phyloP scores from a whole-genome alignment of 2,329 filamentous ascomycete species.

The Fusarium haematococcum region DNA sequence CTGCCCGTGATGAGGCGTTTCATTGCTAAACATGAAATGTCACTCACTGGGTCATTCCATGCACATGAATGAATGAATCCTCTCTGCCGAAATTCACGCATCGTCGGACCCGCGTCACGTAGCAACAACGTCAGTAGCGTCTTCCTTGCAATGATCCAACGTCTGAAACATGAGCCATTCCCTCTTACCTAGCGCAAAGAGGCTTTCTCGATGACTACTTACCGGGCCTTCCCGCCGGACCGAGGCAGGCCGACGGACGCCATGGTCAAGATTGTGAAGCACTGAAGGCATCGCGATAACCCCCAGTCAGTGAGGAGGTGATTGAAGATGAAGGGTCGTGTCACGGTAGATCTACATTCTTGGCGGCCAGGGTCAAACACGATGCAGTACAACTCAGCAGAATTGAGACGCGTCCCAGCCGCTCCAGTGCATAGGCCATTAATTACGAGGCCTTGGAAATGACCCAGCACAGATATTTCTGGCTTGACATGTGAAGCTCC shows the following conservation, averaged over 20 bases:
- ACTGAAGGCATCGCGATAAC: neutral
- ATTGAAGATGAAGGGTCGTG: neutral
- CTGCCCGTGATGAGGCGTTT: constrained; percentile 27
- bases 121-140: neutral
- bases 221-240: constrained; percentile 28
- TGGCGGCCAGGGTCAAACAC: neutral
- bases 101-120: neutral
- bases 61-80: constrained; percentile 3
- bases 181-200: neutral
- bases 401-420: neutral
- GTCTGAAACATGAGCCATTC: constrained; percentile 20
- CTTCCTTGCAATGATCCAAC: constrained; percentile 21
- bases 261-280: neutral
- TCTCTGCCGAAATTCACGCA: constrained; percentile 3
- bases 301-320: neutral
- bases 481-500: constrained; percentile 27
- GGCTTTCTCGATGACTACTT: neutral
- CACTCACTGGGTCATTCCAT: neutral
- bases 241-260: constrained; percentile 6
- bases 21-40: constrained; percentile 13
- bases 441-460: neutral
- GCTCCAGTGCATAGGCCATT: neutral
- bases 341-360: neutral
- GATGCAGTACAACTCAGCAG: neutral
- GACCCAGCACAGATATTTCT: neutral